Evolutionary conservation across 2,329 filamentous ascomycete species (phyloP).

Genomic region (Colletotrichum spinosum): DNA sequence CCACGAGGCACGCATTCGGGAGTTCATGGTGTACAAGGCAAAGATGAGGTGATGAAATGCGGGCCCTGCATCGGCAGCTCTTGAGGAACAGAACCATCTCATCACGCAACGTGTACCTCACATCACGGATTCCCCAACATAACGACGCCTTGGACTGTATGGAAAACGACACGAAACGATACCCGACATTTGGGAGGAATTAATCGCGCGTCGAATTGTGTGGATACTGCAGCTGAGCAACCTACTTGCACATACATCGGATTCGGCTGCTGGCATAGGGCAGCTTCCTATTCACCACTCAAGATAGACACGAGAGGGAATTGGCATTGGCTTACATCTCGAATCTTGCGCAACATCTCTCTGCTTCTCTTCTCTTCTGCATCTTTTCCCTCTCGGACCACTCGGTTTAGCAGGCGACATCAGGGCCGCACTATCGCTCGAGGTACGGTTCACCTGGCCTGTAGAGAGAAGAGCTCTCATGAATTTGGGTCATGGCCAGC

Average conservation of each 20-base stretch:
- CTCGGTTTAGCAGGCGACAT: too few relatives aligned
- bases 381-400: too few relatives aligned
- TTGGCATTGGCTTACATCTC: constrained; percentile 8
- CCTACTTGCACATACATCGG: constrained; percentile 27
- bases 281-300: constrained; percentile 1
- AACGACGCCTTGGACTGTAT: constrained; percentile 33
- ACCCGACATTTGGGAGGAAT: constrained; percentile 34
- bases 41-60: constrained; percentile 52
- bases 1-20: constrained; percentile 69
- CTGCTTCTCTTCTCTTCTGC: constrained; percentile 11
- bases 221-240: constrained; percentile 14
- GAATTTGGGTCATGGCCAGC: constrained; percentile 19
- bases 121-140: constrained; percentile 21
- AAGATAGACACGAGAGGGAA: constrained; percentile 12
- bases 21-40: constrained; percentile 64
- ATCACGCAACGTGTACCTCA: constrained; percentile 4
- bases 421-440: too few relatives aligned
- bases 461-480: too few relatives aligned
- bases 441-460: too few relatives aligned
- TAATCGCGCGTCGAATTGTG: constrained; percentile 28
- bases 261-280: constrained; percentile 11
- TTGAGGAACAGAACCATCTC: constrained; percentile 1
- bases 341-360: constrained; percentile 26
- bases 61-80: neutral
- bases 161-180: constrained; percentile 33